Conservation (phyloP, 441 rosid species). For the Hura crepitans region DNA sequence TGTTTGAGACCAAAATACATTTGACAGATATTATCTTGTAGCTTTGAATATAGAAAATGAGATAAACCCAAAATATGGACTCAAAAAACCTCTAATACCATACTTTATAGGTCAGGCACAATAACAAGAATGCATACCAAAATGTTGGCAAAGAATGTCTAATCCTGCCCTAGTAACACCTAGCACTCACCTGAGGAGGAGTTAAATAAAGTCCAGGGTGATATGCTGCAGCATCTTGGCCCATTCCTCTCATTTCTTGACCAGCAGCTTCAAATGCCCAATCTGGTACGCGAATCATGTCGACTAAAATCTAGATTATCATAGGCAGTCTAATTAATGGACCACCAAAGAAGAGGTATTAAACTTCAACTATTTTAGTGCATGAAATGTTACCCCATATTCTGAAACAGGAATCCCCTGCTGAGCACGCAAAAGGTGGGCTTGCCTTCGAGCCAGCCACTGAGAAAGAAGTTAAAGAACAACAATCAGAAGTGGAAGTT, state of each 20-base stretch:
- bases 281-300: conserved; percentile 91
- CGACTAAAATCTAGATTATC: conserved; percentile 68
- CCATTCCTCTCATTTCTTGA: conserved; percentile 94
- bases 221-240: conserved; percentile 83
- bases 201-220: conserved; percentile 96
- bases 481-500: conserved; percentile 7
- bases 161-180: conserved; percentile 7
- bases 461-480: conserved; percentile 28
- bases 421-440: conserved; percentile 78
- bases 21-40: neutral
- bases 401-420: conserved; percentile 97
- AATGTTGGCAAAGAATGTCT: neutral
- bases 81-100: neutral
- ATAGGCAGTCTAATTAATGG: neutral
- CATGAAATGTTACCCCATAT: conserved; percentile 59
- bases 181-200: conserved; percentile 67
- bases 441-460: conserved; percentile 91
- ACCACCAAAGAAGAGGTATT: neutral
- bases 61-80: neutral
- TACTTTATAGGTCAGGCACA: neutral
- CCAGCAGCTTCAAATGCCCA: conserved; percentile 99
- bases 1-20: neutral
- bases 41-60: neutral
- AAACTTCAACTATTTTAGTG: conserved; percentile 14
- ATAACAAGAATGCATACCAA: neutral